These are phyloP conservation scores for Misopates orontium DNA, from an alignment of 257 asterid genomes.

Conservation along the genomic window DNA sequence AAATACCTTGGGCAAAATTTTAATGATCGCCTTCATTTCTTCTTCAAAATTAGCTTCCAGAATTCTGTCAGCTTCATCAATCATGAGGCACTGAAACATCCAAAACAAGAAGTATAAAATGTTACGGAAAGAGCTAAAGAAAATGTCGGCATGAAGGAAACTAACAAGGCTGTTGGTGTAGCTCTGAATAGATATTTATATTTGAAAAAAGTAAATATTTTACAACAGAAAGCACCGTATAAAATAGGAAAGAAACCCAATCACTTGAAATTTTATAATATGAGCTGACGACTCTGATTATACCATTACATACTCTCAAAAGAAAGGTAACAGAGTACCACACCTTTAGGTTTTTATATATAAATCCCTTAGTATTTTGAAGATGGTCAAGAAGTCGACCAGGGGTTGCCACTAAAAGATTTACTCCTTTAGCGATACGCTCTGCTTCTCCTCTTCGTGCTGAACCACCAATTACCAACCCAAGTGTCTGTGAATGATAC, in stretches of 20 bases:
- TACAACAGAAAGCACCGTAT: background rate
- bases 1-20: slow-evolving; percentile 81
- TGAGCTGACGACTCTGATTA: too few relatives aligned
- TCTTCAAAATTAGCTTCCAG: slow-evolving; percentile 94
- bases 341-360: slow-evolving; percentile 82
- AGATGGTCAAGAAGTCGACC: slow-evolving; percentile 99
- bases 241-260: background rate
- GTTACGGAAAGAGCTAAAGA: slow-evolving; percentile 17
- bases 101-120: slow-evolving; percentile 17
- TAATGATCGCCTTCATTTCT: slow-evolving; percentile 85
- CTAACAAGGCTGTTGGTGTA: background rate
- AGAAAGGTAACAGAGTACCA: background rate
- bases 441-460: slow-evolving; percentile 83
- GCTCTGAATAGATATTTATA: background rate
- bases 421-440: slow-evolving; percentile 76
- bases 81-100: slow-evolving; percentile 78
- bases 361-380: slow-evolving; percentile 82
- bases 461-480: slow-evolving; percentile 77
- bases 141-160: background rate
- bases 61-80: slow-evolving; percentile 98
- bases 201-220: background rate
- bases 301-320: background rate
- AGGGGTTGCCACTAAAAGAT: slow-evolving; percentile 83
- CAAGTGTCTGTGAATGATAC: slow-evolving; percentile 89
- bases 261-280: too few relatives aligned